A percentile compares a stretch with the other conserved stretches of the same genome.
Conservation (phyloP, 768 basidiomycete genomes). For the Neoboletus magnificus region DNA sequence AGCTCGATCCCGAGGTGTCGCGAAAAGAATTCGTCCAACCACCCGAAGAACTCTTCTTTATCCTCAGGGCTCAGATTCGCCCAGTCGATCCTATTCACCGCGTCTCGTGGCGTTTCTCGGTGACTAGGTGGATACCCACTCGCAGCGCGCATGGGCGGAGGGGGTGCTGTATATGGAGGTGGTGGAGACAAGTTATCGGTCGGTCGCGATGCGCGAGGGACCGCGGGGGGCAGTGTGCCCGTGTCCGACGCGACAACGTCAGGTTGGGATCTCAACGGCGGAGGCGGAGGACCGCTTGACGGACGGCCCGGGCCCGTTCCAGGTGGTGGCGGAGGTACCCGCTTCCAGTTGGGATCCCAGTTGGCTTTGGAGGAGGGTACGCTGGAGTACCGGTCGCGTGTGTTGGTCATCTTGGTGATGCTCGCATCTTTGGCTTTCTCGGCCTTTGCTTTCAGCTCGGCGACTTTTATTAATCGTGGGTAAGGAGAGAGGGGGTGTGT, state of each 20-base stretch:
- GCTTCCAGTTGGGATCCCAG: slow-evolving; percentile 57
- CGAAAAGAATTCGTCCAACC: slow-evolving; percentile 81
- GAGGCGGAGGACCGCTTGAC: slow-evolving; percentile 27
- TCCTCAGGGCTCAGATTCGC: slow-evolving; percentile 61
- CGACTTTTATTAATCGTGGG: slow-evolving; percentile 37
- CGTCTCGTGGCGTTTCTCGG: slow-evolving; percentile 1
- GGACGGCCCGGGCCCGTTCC: neutral
- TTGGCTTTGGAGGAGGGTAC: slow-evolving; percentile 57
- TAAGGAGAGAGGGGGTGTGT: neutral
- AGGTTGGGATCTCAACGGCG: slow-evolving; percentile 32
- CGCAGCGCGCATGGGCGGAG: slow-evolving; percentile 28
- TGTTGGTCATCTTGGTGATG: slow-evolving; percentile 49
- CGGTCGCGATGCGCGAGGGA: slow-evolving; percentile 15
- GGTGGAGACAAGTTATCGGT: slow-evolving; percentile 8
- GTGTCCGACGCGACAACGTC: slow-evolving; percentile 7
- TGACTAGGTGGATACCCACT: slow-evolving; percentile 24
- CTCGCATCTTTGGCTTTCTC: slow-evolving; percentile 56
- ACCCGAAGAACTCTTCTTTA: slow-evolving; percentile 68
- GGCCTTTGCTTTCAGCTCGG: slow-evolving; percentile 66
- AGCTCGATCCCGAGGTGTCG: slow-evolving; percentile 35
- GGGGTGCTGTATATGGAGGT: slow-evolving; percentile 15
- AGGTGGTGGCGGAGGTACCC: slow-evolving; percentile 46
- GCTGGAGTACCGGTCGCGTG: slow-evolving; percentile 55
- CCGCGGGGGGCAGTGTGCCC: slow-evolving; percentile 6
- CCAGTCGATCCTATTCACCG: slow-evolving; percentile 54